These are phyloP conservation scores for Cucurbita maxima DNA, from an alignment of 306 rosid species.

Conservation along the genomic window DNA sequence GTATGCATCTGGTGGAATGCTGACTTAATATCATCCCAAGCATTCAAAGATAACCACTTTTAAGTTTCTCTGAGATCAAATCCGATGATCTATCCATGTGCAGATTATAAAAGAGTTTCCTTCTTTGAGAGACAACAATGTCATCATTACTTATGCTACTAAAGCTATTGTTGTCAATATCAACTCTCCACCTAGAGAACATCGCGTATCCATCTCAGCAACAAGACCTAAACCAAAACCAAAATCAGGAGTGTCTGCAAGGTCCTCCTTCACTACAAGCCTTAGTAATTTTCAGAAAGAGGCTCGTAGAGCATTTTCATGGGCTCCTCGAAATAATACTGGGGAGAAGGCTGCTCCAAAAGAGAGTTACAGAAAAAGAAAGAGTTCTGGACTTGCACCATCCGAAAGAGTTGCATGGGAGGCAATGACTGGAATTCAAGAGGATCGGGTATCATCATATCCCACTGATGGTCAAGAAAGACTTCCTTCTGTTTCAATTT, in stretches of 20 bases:
- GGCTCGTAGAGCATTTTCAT: constrained; percentile 92
- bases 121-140: constrained; percentile 63
- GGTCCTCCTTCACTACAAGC: constrained; percentile 70
- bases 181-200: constrained; percentile 82
- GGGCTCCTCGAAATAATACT: constrained; percentile 70
- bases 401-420: constrained; percentile 97
- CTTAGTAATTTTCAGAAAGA: constrained; percentile 88
- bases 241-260: constrained; percentile 45
- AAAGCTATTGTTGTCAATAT: constrained; percentile 73
- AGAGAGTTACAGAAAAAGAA: constrained; percentile 83
- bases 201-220: constrained; percentile 69
- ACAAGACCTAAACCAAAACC: constrained; percentile 67
- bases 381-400: constrained; percentile 79
- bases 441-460: constrained; percentile 63
- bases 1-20: constrained; percentile 1
- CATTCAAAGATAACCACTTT: neutral
- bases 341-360: constrained; percentile 69
- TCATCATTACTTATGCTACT: constrained; percentile 59
- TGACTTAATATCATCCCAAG: neutral
- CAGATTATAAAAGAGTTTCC: constrained; percentile 92
- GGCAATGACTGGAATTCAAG: constrained; percentile 95
- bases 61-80: neutral
- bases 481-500: constrained; percentile 66
- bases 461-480: constrained; percentile 90
- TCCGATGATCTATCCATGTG: neutral